Base-by-base conservation (phyloP, 352 stramenopile genomes). In the Globisporangium nunn region DNA sequence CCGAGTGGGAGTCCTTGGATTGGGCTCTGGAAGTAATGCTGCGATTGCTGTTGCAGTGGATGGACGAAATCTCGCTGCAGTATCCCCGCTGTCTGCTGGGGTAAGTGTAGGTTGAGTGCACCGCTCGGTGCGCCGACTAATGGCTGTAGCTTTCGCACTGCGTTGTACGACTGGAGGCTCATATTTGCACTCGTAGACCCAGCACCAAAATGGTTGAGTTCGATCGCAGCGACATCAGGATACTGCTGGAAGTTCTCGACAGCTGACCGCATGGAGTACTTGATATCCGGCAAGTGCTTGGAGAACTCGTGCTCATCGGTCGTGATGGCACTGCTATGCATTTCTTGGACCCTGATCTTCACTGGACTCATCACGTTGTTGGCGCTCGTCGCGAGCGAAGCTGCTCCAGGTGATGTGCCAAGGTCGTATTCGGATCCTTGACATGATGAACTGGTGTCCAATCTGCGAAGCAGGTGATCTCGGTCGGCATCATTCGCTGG, bases 261-360 rank as follows among this genome's bases (percentile, higher is more conserved):
- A 8, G n/a, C 17, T 2, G 50, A 54, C 10, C 56, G 48, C 48
- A 61, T 61, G 11, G 56, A 61, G 56, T 61, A 61, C 29, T 44
- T 50, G 30, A 61, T 0, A 31, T 61, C 56, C 1, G 56, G 48
- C 48, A 61, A 18, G n/a, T 56, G 40, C 39, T 51, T 61, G 2
- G 56, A 50, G 30, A 52, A 40, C 5, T 61, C 56, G 18, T 61
- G 56, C 49, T 61, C 56, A 15, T 61, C 56, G 7, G 43, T 40
- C 14, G 56, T 56, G 29, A 61, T 54, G 56, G 35, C n/a, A 7
- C 29, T 49, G 48, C 48, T 61, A 6, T 46, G 48, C 5, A 50
- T 35, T 40, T 61, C 48, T 7, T 56, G 56, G 28, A 61, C 46
- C n/a, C 56, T 14, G 39, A 61, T 61, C 56, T 61, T 61, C 37